These are phyloP conservation scores for Flaveria floridana DNA, from an alignment of 140 eudicot species.

Conservation along the genomic window DNA sequence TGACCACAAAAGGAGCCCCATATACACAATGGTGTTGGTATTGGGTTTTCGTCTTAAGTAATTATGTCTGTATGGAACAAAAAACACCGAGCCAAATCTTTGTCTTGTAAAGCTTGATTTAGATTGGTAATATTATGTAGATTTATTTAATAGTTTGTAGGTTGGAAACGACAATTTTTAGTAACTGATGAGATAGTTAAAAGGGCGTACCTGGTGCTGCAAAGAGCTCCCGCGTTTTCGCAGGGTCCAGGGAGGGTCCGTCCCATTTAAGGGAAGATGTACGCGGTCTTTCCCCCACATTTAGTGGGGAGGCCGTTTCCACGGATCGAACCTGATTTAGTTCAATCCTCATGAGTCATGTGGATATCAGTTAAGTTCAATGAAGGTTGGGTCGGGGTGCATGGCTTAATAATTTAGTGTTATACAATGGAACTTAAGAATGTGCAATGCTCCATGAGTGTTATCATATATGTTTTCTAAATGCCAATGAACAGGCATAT, in stretches of 20 bases:
- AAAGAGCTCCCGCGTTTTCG: too few species aligned
- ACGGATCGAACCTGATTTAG: too few species aligned
- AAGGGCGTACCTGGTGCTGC: too few species aligned
- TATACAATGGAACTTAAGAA: slow-evolving; percentile 8
- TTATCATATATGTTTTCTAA: slow-evolving; percentile 15
- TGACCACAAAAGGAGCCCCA: background rate
- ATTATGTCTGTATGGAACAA: background rate
- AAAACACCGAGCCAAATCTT: background rate
- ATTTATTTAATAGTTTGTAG: background rate
- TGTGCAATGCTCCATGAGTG: background rate
- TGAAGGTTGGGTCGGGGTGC: slow-evolving; percentile 7
- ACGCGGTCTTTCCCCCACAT: too few species aligned
- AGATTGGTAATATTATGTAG: background rate
- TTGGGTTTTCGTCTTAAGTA: background rate
- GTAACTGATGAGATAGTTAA: slow-evolving; percentile 18
- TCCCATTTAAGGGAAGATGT: too few species aligned
- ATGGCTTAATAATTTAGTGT: background rate
- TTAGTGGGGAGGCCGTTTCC: too few species aligned
- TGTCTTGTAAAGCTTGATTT: background rate
- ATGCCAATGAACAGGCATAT: background rate
- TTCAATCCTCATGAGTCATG: too few species aligned
- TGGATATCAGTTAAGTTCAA: background rate
- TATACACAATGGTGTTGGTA: background rate
- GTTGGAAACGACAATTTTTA: background rate
- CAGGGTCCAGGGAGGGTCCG: too few species aligned